Evolutionary conservation across 2,329 filamentous ascomycete genomes (phyloP), one percentile per base, ranked within the genome.

Genomic region (Stylonectria norvegica): DNA sequence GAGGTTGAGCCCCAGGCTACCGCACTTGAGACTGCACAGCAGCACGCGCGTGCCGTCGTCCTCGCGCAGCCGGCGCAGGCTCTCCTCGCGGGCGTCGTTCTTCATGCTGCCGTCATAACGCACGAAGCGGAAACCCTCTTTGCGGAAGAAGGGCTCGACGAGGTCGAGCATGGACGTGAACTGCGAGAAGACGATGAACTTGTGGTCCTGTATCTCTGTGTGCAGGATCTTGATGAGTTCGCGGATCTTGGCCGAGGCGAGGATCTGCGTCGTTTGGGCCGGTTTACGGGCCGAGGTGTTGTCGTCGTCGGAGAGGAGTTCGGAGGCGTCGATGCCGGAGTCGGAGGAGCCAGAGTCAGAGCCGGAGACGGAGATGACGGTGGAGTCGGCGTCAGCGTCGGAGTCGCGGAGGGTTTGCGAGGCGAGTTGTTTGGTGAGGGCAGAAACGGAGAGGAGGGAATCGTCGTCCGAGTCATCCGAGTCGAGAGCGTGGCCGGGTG

Each of bases 131-230:
- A 95, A 84, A 11, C 81, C 79, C 11, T 85, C 81, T 34, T 81
- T 76, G 32, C 76, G 75, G 44, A 98, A 73, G 66, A 97, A 96
- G 2, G 93, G 93, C 61, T 97, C 89, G 48, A 98, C 83, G 19
- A 97, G 81, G 68, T 97, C 87, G 32, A 98, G 81, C 93, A 98
- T 98, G 1, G 89, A 93, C 0, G 93, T 98, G 67, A 98, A 98
- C 57, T 97, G 89, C 2, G 89, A 95, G 67, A 98, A 98, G 49
- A 98, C 89, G 57, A 98, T 98, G 60, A 95, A 95, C 62, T 98
- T 98, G 75, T 95, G 88, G 44, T 89, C 75, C 2, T 75, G 70
- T 0, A 83, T 82, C 64, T 98, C 93, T 31, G 79, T 79, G 49
- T 82, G 78, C 7, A 98, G 78, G 36, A 98, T 86, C 45, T 81